Evolutionary conservation across 768 basidiomycete species (phyloP).

Genomic region (Serpula lacrymans): DNA sequence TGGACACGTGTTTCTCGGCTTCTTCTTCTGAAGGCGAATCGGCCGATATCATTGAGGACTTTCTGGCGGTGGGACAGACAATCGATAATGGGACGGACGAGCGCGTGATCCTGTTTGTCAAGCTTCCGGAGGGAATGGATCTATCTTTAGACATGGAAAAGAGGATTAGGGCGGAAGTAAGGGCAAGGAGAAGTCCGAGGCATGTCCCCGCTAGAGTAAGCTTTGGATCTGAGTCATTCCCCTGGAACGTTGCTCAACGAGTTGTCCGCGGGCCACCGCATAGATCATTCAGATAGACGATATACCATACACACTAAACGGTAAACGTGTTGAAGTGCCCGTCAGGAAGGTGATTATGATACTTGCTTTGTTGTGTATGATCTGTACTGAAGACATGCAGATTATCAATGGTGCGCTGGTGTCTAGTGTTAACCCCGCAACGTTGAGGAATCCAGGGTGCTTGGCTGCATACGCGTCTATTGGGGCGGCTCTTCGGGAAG

Average conservation of each 20-base stretch:
- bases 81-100: slow-evolving; percentile 66
- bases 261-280: slow-evolving; percentile 11
- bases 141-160: slow-evolving; percentile 52
- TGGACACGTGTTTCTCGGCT: slow-evolving; percentile 59
- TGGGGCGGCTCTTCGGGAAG: slow-evolving; percentile 46
- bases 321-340: slow-evolving; percentile 76
- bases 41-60: slow-evolving; percentile 50
- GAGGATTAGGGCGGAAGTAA: slow-evolving; percentile 59
- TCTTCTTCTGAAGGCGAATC: slow-evolving; percentile 18
- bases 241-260: slow-evolving; percentile 2
- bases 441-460: slow-evolving; percentile 71
- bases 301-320: slow-evolving; percentile 78
- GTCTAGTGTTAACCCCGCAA: slow-evolving; percentile 65
- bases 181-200: slow-evolving; percentile 60
- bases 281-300: slow-evolving; percentile 70
- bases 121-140: slow-evolving; percentile 47
- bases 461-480: slow-evolving; percentile 57
- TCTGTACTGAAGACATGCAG: slow-evolving; percentile 30
- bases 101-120: slow-evolving; percentile 73
- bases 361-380: slow-evolving; percentile 10
- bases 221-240: slow-evolving; percentile 9
- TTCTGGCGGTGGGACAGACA: slow-evolving; percentile 68
- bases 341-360: slow-evolving; percentile 55
- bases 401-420: slow-evolving; percentile 78
- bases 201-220: slow-evolving; percentile 75